A percentile compares a stretch with the other conserved stretches of the same genome.
Evolutionary conservation across 805 yeast species (phyloP).

Genomic region (Candida peoriensis): DNA sequence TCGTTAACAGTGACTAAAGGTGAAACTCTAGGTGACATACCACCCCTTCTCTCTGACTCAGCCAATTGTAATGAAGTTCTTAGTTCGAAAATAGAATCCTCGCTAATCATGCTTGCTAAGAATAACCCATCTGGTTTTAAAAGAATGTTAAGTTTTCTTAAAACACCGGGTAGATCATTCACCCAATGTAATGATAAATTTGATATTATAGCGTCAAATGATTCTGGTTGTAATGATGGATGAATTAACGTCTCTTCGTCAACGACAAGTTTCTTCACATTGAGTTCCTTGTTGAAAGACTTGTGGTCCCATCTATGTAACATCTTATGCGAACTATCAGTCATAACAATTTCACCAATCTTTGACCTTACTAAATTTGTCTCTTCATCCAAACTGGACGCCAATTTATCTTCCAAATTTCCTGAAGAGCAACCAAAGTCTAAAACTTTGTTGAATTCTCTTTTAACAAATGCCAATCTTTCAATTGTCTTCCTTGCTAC

Average conservation of each 20-base stretch:
- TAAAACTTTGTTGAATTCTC: slow-evolving; percentile 53
- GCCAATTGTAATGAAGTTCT: slow-evolving; percentile 78
- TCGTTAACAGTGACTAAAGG: slow-evolving; percentile 79
- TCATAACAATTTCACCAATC: slow-evolving; percentile 53
- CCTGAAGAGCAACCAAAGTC: slow-evolving; percentile 79
- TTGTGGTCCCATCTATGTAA: slow-evolving; percentile 47
- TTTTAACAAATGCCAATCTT: slow-evolving; percentile 65
- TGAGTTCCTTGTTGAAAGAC: slow-evolving; percentile 33
- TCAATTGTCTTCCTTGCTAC: slow-evolving; percentile 70
- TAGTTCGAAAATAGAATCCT: slow-evolving; percentile 79
- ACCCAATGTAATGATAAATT: slow-evolving; percentile 80
- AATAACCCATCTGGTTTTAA: slow-evolving; percentile 79
- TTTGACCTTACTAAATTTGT: slow-evolving; percentile 46
- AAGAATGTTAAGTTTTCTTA: slow-evolving; percentile 49
- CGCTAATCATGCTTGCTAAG: slow-evolving; percentile 76
- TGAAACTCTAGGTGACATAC: slow-evolving; percentile 74
- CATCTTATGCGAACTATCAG: slow-evolving; percentile 55
- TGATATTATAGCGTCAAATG: slow-evolving; percentile 68
- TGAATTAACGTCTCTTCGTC: slow-evolving; percentile 65
- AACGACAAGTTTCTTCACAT: slow-evolving; percentile 45
- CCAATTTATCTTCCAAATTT: slow-evolving; percentile 39
- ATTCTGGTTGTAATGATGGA: slow-evolving; percentile 32
- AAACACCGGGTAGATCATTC: slow-evolving; percentile 70
- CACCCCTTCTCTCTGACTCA: slow-evolving; percentile 73
- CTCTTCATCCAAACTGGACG: slow-evolving; percentile 39